Percentiles rank a stretch among this genome's conserved stretches.
Conservation (phyloP, 768 basidiomycete genomes). For the Calvatia gigantea region DNA sequence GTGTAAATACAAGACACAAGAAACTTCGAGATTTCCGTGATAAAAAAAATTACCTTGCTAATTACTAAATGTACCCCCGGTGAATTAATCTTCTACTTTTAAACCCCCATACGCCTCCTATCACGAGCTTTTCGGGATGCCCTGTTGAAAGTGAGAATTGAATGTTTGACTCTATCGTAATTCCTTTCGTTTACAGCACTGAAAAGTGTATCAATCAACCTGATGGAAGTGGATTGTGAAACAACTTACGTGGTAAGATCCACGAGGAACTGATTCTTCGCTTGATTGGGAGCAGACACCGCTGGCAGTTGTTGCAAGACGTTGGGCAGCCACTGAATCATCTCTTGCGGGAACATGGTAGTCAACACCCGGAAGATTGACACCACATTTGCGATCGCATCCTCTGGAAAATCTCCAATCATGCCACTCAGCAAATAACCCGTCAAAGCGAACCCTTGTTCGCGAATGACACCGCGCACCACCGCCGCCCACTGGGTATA, state of each 20-base stretch:
- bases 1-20: not conserved
- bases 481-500: conserved; percentile 58
- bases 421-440: conserved; percentile 72
- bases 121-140: conserved; percentile 74
- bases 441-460: conserved; percentile 71
- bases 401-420: conserved; percentile 86
- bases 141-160: conserved; percentile 66
- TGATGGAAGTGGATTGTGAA: conserved; percentile 8
- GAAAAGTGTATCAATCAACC: conserved; percentile 13
- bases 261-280: conserved; percentile 67
- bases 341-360: conserved; percentile 60
- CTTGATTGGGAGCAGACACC: conserved; percentile 53
- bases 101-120: conserved; percentile 44
- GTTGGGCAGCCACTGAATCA: conserved; percentile 69
- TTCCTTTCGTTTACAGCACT: conserved; percentile 66
- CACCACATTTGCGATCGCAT: conserved; percentile 67
- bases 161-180: conserved; percentile 81
- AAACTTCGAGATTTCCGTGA: conserved; percentile 1
- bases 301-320: conserved; percentile 70
- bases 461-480: conserved; percentile 58
- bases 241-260: conserved; percentile 70
- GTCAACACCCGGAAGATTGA: conserved; percentile 73
- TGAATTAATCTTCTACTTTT: conserved; percentile 23
- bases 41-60: conserved; percentile 12
- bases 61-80: conserved; percentile 9